Conservation (phyloP, 176 grass and related monocot species). For the Raddia guianensis region DNA sequence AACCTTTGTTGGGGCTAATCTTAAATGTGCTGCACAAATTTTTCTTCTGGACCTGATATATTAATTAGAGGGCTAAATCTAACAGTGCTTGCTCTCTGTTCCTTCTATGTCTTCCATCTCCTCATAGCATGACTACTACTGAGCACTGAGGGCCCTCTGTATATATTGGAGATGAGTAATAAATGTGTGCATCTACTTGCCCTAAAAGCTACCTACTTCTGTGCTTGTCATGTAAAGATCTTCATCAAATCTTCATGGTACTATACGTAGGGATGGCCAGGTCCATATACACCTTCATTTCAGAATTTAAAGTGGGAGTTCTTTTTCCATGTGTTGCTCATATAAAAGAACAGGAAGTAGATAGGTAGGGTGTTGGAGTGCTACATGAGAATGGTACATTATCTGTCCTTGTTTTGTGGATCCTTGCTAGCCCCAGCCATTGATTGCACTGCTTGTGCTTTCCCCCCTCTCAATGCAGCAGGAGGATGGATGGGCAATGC, state of each 20-base stretch:
- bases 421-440: conserved; percentile 41
- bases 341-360: conserved; percentile 32
- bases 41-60: conserved; percentile 9
- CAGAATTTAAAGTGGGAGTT: conserved; percentile 8
- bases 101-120: not conserved
- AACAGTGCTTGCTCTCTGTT: conserved; percentile 32
- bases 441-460: conserved; percentile 45
- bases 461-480: conserved; percentile 44
- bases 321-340: conserved; percentile 7
- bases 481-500: conserved; percentile 92
- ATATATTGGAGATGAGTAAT: conserved; percentile 2
- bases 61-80: conserved; percentile 25
- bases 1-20: conserved; percentile 35
- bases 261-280: not conserved
- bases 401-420: conserved; percentile 45
- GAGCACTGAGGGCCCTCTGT: not conserved
- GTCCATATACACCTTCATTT: not conserved
- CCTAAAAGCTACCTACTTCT: not conserved
- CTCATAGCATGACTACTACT: not conserved
- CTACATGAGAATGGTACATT: conserved; percentile 36
- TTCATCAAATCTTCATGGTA: conserved; percentile 37
- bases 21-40: not conserved
- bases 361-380: not conserved
- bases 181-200: conserved; percentile 26
- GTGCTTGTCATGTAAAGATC: conserved; percentile 30